Evolutionary conservation across 2,329 filamentous ascomycete species (phyloP).

Genomic region (Penicillium paneum): DNA sequence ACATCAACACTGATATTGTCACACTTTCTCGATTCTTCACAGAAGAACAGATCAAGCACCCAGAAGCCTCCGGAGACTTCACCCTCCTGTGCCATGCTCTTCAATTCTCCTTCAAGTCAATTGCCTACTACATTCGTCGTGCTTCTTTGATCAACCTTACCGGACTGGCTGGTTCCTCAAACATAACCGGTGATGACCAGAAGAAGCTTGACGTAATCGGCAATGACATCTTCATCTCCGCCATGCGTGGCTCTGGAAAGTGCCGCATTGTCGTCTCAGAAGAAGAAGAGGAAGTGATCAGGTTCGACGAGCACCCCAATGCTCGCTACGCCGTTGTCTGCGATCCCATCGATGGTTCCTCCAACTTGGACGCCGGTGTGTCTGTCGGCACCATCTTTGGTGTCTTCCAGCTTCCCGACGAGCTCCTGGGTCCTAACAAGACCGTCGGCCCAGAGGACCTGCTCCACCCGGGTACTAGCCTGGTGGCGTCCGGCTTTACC

Average conservation of each 20-base stretch:
- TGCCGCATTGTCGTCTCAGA: constrained; percentile 94
- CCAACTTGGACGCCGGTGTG: constrained; percentile 95
- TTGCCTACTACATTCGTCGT: constrained; percentile 97
- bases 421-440: constrained; percentile 46
- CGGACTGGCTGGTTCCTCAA: constrained; percentile 89
- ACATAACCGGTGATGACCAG: constrained; percentile 94
- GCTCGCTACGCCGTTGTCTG: constrained; percentile 92
- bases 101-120: constrained; percentile 99
- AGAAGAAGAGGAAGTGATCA: constrained; percentile 90
- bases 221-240: constrained; percentile 94
- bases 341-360: constrained; percentile 96
- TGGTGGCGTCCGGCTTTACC: constrained; percentile 95
- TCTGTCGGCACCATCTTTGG: constrained; percentile 97
- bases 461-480: constrained; percentile 81
- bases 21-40: constrained; percentile 94
- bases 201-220: constrained; percentile 99
- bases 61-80: constrained; percentile 96
- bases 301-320: constrained; percentile 70
- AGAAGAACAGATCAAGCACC: constrained; percentile 90
- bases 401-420: constrained; percentile 83
- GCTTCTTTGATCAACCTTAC: constrained; percentile 93
- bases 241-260: constrained; percentile 89
- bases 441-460: constrained; percentile 69
- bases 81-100: constrained; percentile 97
- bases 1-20: constrained; percentile 93